These are phyloP conservation scores for Linum lewisii DNA, from an alignment of 345 rosid genomes.

Conservation along the genomic window DNA sequence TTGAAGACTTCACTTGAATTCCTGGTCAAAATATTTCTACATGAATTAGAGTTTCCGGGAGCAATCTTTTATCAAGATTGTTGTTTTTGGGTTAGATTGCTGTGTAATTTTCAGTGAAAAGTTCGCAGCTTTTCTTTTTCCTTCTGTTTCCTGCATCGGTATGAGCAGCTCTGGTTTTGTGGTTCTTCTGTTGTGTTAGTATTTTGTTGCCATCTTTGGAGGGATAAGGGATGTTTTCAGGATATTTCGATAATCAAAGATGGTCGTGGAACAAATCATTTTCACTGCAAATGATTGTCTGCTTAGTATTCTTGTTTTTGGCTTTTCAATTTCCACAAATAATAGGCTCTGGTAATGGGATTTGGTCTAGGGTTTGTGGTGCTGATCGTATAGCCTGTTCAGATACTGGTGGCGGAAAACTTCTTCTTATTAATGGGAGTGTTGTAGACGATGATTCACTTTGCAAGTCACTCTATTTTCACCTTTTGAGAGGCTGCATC, in stretches of 20 bases:
- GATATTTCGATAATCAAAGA: constrained; percentile 6
- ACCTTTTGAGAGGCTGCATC: constrained; percentile 36
- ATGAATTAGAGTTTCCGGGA: too few species aligned
- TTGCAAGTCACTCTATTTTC: constrained; percentile 43
- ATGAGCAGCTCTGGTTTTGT: neutral
- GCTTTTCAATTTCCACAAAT: constrained; percentile 30
- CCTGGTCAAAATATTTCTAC: too few species aligned
- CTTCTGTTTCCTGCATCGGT: neutral
- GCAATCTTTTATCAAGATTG: neutral
- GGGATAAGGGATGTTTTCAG: constrained; percentile 11
- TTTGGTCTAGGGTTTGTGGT: constrained; percentile 43
- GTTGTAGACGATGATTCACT: constrained; percentile 36
- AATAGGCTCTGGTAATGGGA: constrained; percentile 27
- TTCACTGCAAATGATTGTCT: constrained; percentile 25
- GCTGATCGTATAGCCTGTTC: constrained; percentile 42
- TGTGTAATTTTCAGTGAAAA: constrained; percentile 1
- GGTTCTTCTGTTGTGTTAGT: constrained; percentile 1
- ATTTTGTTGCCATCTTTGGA: constrained; percentile 3
- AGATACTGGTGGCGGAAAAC: constrained; percentile 25
- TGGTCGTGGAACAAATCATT: constrained; percentile 11
- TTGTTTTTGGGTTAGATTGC: too few species aligned
- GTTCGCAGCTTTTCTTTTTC: neutral
- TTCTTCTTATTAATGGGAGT: constrained; percentile 52
- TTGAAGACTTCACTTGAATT: constrained; percentile 11
- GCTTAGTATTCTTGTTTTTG: constrained; percentile 29